Evolutionary conservation across 2,329 filamentous ascomycete genomes (phyloP), one percentile per base, ranked within the genome.

Genomic region (Fusarium sulawesiense): DNA sequence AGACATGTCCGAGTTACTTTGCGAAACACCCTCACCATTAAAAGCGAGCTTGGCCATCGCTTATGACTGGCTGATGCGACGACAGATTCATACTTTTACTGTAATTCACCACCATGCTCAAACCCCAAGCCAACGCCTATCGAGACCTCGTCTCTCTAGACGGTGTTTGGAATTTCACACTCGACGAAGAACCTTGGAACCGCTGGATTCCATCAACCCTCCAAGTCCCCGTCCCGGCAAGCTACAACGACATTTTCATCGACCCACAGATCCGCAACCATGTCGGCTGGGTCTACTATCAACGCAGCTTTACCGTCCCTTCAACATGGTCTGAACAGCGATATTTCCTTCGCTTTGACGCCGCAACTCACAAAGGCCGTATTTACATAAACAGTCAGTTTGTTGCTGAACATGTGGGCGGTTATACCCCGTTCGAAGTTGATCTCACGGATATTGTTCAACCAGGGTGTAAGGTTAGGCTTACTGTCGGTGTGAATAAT

Each of bases 11-110:
- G 34, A 37, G 10, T 37, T 4, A 37, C 18, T 37, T n/a, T n/a
- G 34, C 10, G 5, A 18, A 11, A 37, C 9, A 0, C 16, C 5
- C 16, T 37, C 32, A n/a, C 3, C 2, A n/a, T n/a, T 37, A 37
- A 37, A 37, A n/a, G 9, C 9, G 5, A 29, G 18, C 34, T n/a
- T 37, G 5, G 12, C 34, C 4, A 37, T 37, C 5, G 3, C 32
- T 6, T 3, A 4, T 18, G 16, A 6, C 32, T 11, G 16, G 16
- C 16, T 4, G 9, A n/a, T 0, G 3, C 32, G 2, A 4, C 9
- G 32, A 37, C 16, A 34, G 3, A 37, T 11, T 1, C 32, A 18
- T 6, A 18, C 16, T 18, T 18, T 10, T 4, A 34, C 9, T 34
- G 9, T 18, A 18, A 10, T 18, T 18, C 5, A 11, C 4, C 1